Base-by-base conservation (phyloP, 768 basidiomycete species). In the Kwoniella mangroviensis region DNA sequence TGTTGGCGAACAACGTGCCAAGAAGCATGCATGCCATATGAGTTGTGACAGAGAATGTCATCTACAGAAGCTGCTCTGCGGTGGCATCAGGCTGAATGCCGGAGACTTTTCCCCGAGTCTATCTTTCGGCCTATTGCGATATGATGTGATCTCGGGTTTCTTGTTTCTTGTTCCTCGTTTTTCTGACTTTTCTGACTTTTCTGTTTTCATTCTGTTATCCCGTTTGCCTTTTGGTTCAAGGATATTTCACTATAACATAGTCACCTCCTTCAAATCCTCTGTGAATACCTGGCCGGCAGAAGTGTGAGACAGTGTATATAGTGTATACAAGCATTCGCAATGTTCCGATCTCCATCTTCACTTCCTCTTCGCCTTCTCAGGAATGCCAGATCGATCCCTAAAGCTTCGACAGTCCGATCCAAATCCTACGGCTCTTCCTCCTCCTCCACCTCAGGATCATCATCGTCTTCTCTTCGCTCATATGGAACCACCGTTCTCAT, bases 301-400 rank as follows among this genome's bases (percentile, higher is more conserved):
- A 34, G 34, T 34, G 34, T 34, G 34, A 34, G 34, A 34, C 15
- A 49, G 13, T 49, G 45, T 49, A 19, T 49, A 49, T 49, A 19
- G 19, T 19, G 19, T 49, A 49, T 19, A 49, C 10, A 13, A 4
- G 11, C n/a, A 22, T 21, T 54, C 53, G 21, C 15, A 0, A 54
- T 54, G 53, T 54, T 54, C 53, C 53, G 53, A 54, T 54, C 53
- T 11, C 11, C 53, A 19, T 54, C 53, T 21, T 54, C 53, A 4
- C 4, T n/a, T 12, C 7, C 53, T 24, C 24, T 54, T 24, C 53
- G 21, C n/a, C 21, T 54, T 11, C 21, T 12, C 11, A n/a, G 53
- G 12, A 24, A 24, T 21, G 53, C 21, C 10, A 13, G 53, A 54
- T 54, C 53, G 24, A 54, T n/a, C 15, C 53, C 22, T 9, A 17